Percentiles rank a stretch among this genome's conserved stretches.
Conservation (phyloP, 2,329 filamentous ascomycete species). For the Gliomastix tumulicola region DNA sequence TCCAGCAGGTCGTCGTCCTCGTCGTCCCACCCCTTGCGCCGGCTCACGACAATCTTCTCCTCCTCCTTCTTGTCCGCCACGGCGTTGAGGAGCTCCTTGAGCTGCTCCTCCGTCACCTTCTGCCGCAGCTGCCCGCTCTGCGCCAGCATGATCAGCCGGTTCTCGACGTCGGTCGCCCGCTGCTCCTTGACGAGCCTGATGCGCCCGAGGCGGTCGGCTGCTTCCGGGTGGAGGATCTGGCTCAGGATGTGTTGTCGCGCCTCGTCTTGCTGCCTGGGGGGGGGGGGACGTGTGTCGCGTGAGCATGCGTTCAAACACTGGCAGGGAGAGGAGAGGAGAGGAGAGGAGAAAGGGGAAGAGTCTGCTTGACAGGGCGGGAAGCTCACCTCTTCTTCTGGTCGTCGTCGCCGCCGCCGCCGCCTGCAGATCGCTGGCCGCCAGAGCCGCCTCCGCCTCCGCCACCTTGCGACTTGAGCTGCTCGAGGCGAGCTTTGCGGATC, state of each 20-base stretch:
- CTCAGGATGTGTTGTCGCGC: slow-evolving; percentile 70
- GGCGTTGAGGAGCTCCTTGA: slow-evolving; percentile 84
- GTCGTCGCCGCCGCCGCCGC: slow-evolving; percentile 35
- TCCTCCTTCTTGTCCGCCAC: slow-evolving; percentile 73
- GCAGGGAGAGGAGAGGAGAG: slow-evolving; percentile 1
- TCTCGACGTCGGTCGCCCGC: slow-evolving; percentile 85
- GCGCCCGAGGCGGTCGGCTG: slow-evolving; percentile 84
- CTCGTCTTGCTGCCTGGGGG: slow-evolving; percentile 48
- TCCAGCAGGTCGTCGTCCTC: slow-evolving; percentile 74
- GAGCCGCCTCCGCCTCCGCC: slow-evolving; percentile 40
- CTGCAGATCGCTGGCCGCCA: slow-evolving; percentile 11
- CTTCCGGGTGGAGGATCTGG: slow-evolving; percentile 92
- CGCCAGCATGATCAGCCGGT: slow-evolving; percentile 86
- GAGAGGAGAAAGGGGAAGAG: not conserved
- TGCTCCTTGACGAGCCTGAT: slow-evolving; percentile 94
- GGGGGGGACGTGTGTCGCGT: not conserved
- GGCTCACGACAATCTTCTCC: slow-evolving; percentile 79
- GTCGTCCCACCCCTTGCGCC: slow-evolving; percentile 79
- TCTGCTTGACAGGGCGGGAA: not conserved
- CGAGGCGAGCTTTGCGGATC: slow-evolving; percentile 87
- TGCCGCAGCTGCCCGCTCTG: slow-evolving; percentile 76
- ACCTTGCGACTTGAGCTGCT: slow-evolving; percentile 78
- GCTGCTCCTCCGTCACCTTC: slow-evolving; percentile 86
- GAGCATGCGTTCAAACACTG: slow-evolving; percentile 5
- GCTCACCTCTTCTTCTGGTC: slow-evolving; percentile 52